Evolutionary conservation across 164 flowering plant genomes (phyloP).

Genomic region (Warburgia ugandensis): DNA sequence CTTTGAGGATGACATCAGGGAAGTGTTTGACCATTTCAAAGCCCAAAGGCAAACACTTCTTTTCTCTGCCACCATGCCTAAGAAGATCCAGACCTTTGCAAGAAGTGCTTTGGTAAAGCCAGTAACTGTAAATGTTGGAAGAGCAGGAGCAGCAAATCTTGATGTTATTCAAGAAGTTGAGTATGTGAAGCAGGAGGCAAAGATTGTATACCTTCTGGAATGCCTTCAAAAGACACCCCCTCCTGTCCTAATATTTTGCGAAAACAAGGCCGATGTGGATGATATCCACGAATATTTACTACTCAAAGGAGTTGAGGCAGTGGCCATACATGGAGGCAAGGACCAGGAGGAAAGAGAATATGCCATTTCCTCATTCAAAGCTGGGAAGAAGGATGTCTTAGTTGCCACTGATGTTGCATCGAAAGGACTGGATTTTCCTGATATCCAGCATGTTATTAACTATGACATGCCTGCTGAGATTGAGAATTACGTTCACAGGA

Average conservation of each 20-base stretch:
- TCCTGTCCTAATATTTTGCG: constrained; percentile 88
- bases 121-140: constrained; percentile 81
- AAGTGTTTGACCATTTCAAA: constrained; percentile 91
- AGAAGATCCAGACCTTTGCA: constrained; percentile 90
- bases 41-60: constrained; percentile 84
- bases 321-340: constrained; percentile 91
- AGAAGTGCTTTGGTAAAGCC: constrained; percentile 83
- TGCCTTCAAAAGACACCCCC: constrained; percentile 92
- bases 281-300: constrained; percentile 95
- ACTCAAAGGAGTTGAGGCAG: constrained; percentile 92
- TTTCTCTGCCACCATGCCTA: constrained; percentile 94
- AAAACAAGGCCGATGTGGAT: constrained; percentile 95
- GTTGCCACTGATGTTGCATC: constrained; percentile 99
- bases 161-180: constrained; percentile 97
- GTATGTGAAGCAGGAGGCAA: constrained; percentile 96
- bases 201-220: constrained; percentile 84
- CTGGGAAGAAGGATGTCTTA: constrained; percentile 86
- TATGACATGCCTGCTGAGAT: constrained; percentile 98
- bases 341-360: constrained; percentile 96
- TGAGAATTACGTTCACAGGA: constrained; percentile 87
- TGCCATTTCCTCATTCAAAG: constrained; percentile 80
- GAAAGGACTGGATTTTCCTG: constrained; percentile 96
- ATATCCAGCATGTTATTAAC: constrained; percentile 87
- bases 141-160: constrained; percentile 95
- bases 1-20: constrained; percentile 92